These are phyloP conservation scores for Raddia guianensis DNA, from an alignment of 176 grass and related monocot genomes.

Conservation along the genomic window DNA sequence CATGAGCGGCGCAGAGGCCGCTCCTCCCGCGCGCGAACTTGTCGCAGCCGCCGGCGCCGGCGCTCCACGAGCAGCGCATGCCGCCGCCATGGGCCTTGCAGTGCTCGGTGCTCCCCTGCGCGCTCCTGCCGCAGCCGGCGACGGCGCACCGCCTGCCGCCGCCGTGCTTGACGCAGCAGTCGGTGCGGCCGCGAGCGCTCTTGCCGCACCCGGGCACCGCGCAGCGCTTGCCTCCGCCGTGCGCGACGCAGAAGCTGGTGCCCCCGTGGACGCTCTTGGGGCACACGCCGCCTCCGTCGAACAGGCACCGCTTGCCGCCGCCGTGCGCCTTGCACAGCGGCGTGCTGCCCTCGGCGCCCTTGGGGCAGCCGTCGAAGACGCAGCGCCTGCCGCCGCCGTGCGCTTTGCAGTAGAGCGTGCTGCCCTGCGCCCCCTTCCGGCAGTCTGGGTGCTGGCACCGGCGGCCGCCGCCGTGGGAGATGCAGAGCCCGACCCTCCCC, in stretches of 20 bases:
- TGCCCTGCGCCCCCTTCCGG: conserved; percentile 73
- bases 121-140: conserved; percentile 69
- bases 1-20: conserved; percentile 74
- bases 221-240: conserved; percentile 83
- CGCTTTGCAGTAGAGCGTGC: conserved; percentile 74
- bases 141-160: conserved; percentile 66
- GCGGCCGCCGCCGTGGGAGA: conserved; percentile 77
- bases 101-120: conserved; percentile 69
- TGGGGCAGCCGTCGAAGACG: conserved; percentile 68
- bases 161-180: conserved; percentile 70
- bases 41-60: conserved; percentile 45
- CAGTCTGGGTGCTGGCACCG: conserved; percentile 72
- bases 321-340: conserved; percentile 81
- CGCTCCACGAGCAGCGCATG: conserved; percentile 58
- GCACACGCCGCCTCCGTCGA: conserved; percentile 68
- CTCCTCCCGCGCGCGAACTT: conserved; percentile 74
- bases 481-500: conserved; percentile 67
- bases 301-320: conserved; percentile 69
- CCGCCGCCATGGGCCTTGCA: conserved; percentile 83
- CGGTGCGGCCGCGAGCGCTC: conserved; percentile 77
- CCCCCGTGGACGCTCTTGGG: conserved; percentile 82
- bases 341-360: conserved; percentile 76
- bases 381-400: conserved; percentile 74
- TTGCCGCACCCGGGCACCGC: conserved; percentile 59
- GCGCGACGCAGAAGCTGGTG: conserved; percentile 68